Evolutionary conservation across 371 early-diverging fungal species (phyloP).

Genomic region (Mortierella sp.): DNA sequence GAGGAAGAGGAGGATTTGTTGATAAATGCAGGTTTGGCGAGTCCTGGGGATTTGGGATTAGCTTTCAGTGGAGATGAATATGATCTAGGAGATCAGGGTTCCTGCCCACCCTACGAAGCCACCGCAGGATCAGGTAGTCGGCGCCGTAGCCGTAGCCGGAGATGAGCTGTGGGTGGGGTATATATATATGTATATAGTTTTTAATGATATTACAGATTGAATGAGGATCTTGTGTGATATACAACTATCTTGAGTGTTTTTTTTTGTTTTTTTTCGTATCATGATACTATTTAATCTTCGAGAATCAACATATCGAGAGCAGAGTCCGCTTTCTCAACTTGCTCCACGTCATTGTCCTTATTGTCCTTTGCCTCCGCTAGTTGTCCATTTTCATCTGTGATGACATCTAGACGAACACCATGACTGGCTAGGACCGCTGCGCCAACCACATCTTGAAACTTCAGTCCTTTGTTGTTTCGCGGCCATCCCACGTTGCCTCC

Average conservation of each 20-base stretch:
- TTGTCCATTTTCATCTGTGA: neutral
- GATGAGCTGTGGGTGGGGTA: no score
- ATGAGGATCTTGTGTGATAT: neutral
- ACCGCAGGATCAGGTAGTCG: constrained; percentile 19
- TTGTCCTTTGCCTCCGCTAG: no score
- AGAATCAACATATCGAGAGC: neutral
- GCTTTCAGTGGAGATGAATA: constrained; percentile 42
- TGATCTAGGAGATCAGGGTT: constrained; percentile 45
- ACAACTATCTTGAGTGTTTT: neutral
- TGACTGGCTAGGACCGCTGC: constrained; percentile 29
- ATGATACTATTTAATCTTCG: neutral
- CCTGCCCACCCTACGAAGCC: constrained; percentile 52
- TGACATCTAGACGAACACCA: neutral
- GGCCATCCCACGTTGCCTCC: neutral
- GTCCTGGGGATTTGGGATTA: constrained; percentile 20
- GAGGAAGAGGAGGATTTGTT: constrained; percentile 44
- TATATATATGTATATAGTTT: neutral
- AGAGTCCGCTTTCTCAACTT: neutral
- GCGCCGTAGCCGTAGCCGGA: constrained; percentile 21
- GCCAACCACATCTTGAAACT: constrained; percentile 43
- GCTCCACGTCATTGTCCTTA: neutral
- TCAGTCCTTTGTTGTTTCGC: constrained; percentile 2
- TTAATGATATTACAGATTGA: neutral
- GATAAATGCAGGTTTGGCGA: constrained; percentile 23
- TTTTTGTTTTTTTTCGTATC: neutral